Conservation (phyloP, 768 basidiomycete genomes). For the Kwoniella pini region DNA sequence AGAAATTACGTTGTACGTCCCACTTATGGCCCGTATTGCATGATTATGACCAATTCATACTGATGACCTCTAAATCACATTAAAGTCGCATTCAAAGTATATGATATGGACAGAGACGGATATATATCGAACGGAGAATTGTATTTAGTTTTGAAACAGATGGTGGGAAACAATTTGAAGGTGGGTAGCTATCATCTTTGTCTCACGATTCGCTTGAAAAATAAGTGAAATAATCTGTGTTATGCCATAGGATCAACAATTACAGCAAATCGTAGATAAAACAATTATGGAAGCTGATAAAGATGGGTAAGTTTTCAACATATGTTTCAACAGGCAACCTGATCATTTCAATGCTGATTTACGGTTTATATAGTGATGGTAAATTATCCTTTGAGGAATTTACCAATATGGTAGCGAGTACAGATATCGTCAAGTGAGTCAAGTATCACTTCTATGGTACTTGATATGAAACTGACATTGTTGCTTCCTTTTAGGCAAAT, state of each 20-base stretch:
- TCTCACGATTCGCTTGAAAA: no score
- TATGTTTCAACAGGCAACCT: not conserved
- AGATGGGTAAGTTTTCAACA: slow-evolving; percentile 63
- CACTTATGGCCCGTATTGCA: no score
- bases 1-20: slow-evolving; percentile 87
- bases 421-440: slow-evolving; percentile 84
- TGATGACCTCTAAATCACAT: no score
- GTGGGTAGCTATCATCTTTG: no score
- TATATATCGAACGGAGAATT: slow-evolving; percentile 98
- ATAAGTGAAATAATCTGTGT: not conserved
- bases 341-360: not conserved
- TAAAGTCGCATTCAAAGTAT: slow-evolving; percentile 98
- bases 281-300: slow-evolving; percentile 99
- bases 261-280: slow-evolving; percentile 99
- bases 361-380: slow-evolving; percentile 63
- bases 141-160: slow-evolving; percentile 98
- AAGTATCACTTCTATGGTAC: not conserved
- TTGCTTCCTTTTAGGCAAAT: slow-evolving; percentile 36
- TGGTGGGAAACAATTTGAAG: slow-evolving; percentile 99
- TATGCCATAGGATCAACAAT: slow-evolving; percentile 77
- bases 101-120: slow-evolving; percentile 96
- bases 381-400: slow-evolving; percentile 98
- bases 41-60: no score
- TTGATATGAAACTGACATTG: not conserved
- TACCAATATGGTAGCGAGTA: slow-evolving; percentile 92